A percentile compares a stretch with the other conserved stretches of the same genome.
phyloP scores from a whole-genome alignment of 371 early-diverging fungal genomes.

The Zychaea mexicana region DNA sequence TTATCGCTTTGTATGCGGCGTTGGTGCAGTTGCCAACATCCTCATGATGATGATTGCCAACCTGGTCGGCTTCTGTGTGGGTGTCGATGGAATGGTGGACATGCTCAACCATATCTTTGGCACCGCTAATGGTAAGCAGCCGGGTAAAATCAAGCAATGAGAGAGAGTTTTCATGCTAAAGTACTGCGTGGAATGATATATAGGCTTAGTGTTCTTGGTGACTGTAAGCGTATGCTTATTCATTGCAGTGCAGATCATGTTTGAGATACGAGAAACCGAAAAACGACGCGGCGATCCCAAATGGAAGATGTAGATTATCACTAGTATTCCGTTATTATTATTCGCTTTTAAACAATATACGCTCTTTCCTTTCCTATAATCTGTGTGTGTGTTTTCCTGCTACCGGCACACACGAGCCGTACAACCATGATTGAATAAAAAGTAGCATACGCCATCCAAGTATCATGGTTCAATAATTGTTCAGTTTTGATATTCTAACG shows the following conservation, averaged over 20 bases:
- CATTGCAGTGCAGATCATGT: constrained; percentile 79
- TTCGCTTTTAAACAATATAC: too few species aligned
- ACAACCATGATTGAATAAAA: too few species aligned
- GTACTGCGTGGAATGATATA: not conserved
- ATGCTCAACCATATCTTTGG: constrained; percentile 58
- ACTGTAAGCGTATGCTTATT: constrained; percentile 60
- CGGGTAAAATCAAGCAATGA: not conserved
- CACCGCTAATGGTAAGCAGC: constrained; percentile 45
- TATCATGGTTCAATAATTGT: too few species aligned
- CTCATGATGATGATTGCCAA: constrained; percentile 93
- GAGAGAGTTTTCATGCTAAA: not conserved
- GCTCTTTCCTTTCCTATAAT: too few species aligned
- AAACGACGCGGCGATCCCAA: constrained; percentile 55
- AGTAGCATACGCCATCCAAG: too few species aligned
- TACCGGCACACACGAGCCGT: too few species aligned
- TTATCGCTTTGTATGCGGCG: constrained; percentile 81
- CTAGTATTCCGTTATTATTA: too few species aligned
- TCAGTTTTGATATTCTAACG: too few species aligned
- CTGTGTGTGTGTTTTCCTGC: too few species aligned
- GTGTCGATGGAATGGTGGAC: constrained; percentile 78
- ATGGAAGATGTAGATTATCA: constrained; percentile 36
- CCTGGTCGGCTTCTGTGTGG: constrained; percentile 92
- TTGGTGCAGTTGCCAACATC: constrained; percentile 88
- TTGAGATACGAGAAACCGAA: constrained; percentile 81
- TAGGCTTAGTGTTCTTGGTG: constrained; percentile 53